Evolutionary conservation across 768 basidiomycete species (phyloP), one percentile per base, ranked within the genome.

Genomic region (Suillus hirtellus): DNA sequence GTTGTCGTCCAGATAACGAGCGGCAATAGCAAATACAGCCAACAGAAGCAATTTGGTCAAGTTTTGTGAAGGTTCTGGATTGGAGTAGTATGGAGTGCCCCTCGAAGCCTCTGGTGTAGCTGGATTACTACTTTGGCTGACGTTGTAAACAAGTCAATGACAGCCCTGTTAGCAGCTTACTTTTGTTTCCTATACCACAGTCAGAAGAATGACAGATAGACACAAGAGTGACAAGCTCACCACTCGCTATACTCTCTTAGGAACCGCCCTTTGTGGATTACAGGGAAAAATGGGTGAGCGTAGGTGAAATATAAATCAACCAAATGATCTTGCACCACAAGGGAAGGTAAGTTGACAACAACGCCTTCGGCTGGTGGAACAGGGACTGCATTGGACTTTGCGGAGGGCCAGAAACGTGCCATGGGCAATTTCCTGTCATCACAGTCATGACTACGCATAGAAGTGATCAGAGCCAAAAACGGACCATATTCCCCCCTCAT

Each of bases 281-380:
- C 81, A 8, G 94, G 95, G 68, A 92, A 90, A 60, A 87, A 81
- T 7, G 94, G 93, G 67, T 96, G 93, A 37, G 90, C 87, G 69
- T 93, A 90, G 12, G 84, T 85, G 75, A 95, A 95, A 73, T 92
- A 96, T 9, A 93, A 77, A 38, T 85, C 82, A 58, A 95, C 72
- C 4, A 95, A 80, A 44, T 81, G 83, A 62, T 90, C 85, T 73
- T 93, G 92, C 40, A 85, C 76, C 19, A 82, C 80, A 24, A 79
- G 69, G 34, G 88, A 79, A 17, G 93, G 93, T 46, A 95, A 74
- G 15, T 75, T 76, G 40, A 84, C 78, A 44, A 79, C 72, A 49
- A 82, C 65, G 46, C 75, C 77, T 47, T 81, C 77, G 52, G 84
- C 84, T 21, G 78, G 75, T 14, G 79, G 77, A 24, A 78, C 74